Base-by-base conservation (phyloP, 345 rosid genomes). In the Noccaea bulbosa region DNA sequence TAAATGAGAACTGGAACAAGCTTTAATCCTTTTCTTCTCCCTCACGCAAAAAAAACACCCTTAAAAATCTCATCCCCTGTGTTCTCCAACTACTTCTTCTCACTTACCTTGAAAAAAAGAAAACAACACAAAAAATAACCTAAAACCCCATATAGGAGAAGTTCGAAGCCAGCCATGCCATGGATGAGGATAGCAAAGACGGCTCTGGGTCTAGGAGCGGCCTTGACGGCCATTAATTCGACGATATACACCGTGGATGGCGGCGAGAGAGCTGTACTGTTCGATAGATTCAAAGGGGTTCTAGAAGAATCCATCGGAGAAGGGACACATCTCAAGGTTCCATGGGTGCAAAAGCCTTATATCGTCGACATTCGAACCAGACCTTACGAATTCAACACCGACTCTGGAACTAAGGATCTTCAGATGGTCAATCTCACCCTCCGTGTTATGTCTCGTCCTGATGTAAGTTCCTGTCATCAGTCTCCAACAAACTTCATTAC, bases 371-470 rank as follows among this genome's bases (percentile, higher is more conserved):
- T 88, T 76, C 85, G 93, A 20, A 87, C 89, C 27, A 68, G 79
- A 11, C 92, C 98, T 3, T 91, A 86, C 77, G 83, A 88, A 8
- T 85, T 89, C 81, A 79, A 87, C 10, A 83, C 92, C 62, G 10
- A 86, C 15, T 85, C 89, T 12, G 96, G 96, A n/a, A 89, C 98
- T 20, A 92, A 92, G 69, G 98, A 92, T 83, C 88, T 87, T 33
- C 95, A 91, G 82, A 91, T 91, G 95, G 95, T 88, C 17, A 86
- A 88, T 56, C 89, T 92, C 54, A 86, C 89, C 8, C 94, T 92
- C 59, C 94, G 94, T 53, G 88, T 92, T 32, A 91, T 92, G 67
- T 86, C 89, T 20, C 92, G 84, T 6, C 97, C 92, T 2, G 84
- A 88, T 83, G 88, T 86, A 70, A 24, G 30, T 24, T 24, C 30